Conservation (phyloP, 1,139 yeast genomes). For the Insectozyma bohioensis region DNA sequence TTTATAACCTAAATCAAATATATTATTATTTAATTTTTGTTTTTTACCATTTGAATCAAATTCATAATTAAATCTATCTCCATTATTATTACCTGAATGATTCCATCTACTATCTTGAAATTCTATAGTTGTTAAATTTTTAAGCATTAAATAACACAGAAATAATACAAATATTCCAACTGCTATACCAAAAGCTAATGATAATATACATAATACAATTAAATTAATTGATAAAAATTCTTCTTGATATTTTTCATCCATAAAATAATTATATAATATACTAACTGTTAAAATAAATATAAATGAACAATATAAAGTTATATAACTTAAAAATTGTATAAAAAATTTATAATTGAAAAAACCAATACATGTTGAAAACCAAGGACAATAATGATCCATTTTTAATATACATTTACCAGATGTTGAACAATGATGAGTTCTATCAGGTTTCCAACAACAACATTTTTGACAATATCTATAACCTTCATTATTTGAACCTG, state of each 20-base stretch:
- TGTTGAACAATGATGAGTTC: conserved; percentile 86
- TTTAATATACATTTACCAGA: conserved; percentile 69
- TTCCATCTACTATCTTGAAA: conserved; percentile 53
- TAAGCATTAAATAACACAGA: conserved; percentile 56
- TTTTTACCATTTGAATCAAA: conserved; percentile 35
- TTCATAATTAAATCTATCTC: conserved; percentile 28
- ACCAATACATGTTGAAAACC: conserved; percentile 93
- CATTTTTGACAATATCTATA: conserved; percentile 56
- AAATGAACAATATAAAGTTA: conserved; percentile 46
- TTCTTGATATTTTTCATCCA: conserved; percentile 33
- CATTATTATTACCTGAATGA: conserved; percentile 37
- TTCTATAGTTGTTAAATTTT: conserved; percentile 82
- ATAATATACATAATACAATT: conserved; percentile 57
- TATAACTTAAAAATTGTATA: conserved; percentile 68
- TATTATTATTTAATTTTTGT: conserved; percentile 50
- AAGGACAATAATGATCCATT: conserved; percentile 96
- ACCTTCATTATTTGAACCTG: conserved; percentile 14
- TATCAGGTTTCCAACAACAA: conserved; percentile 87
- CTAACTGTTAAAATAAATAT: conserved; percentile 38
- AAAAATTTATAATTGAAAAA: conserved; percentile 72
- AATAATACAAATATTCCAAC: conserved; percentile 59
- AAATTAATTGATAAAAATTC: conserved; percentile 57
- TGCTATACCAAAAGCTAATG: conserved; percentile 64
- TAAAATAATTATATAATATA: conserved; percentile 53
- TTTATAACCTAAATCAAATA: conserved; percentile 68